Base-by-base conservation (phyloP, 352 stramenopile species). In the Achlya hypogyna region DNA sequence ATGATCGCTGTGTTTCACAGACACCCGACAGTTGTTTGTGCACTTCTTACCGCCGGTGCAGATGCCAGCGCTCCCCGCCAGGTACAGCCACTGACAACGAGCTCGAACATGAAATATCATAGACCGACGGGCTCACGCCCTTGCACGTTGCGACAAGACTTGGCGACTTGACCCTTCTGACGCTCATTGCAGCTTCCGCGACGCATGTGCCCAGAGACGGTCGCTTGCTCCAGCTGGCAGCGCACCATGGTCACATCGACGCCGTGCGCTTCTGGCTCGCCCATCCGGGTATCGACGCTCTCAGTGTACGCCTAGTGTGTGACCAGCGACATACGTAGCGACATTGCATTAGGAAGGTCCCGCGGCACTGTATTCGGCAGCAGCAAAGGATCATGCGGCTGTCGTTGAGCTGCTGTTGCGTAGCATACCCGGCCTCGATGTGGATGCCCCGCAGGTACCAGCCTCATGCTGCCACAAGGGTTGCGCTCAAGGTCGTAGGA, bases 1-100 rank as follows among this genome's bases (percentile, higher is more conserved):
- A 28, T 53, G 16, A 20, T 66, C 27, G 59, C 59, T 23, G 59
- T 31, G 38, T 66, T 56, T 23, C 35, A 59, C 29, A 18, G 59
- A 23, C 59, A 66, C 22, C 14, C 45, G 4, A 40, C 28, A 12
- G 43, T 66, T 18, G 59, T 54, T 8, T 35, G 31, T 5, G 28
- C 29, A 2, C 59, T 66, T 6, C 22, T 66, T 18, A 14, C 18
- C 32, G 35, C 59, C 9, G 59, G 59, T 5, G 59, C 59, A 20
- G 59, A 66, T 20, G 35, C 27, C n/a, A 54, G 12, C 14, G 35
- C 35, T 6, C 12, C 27, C 12, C 59, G 59, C 20, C 29, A 28
- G 12, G 59, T 66, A 66, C 20, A 9, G 29, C 25, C 25, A 29
- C 4, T 42, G 34, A 42, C 54, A 23, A 25, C 54, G 6, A n/a